A percentile compares a stretch with the other conserved stretches of the same genome.
These are phyloP conservation scores for Hortaea werneckii DNA, from an alignment of 2,329 filamentous ascomycete genomes.

Conservation along the genomic window DNA sequence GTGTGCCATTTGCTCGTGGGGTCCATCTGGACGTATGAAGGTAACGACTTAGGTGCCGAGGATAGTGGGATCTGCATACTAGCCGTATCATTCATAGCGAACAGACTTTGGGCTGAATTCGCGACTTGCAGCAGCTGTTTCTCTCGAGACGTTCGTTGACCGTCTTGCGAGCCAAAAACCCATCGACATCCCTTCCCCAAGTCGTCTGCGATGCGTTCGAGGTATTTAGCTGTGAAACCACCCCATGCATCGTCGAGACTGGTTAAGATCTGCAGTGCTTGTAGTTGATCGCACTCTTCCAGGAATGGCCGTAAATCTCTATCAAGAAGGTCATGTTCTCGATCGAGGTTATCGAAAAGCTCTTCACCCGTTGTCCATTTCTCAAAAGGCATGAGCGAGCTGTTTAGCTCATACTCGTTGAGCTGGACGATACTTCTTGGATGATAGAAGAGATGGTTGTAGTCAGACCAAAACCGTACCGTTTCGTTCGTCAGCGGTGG, in stretches of 20 bases:
- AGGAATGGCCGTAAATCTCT: constrained; percentile 80
- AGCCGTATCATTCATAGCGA: constrained; percentile 57
- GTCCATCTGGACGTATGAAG: constrained; percentile 51
- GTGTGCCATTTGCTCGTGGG: constrained; percentile 64
- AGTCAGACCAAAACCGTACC: constrained; percentile 96
- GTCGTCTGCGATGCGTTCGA: constrained; percentile 70
- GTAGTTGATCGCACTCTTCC: constrained; percentile 88
- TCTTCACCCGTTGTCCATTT: constrained; percentile 64
- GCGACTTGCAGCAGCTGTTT: constrained; percentile 55
- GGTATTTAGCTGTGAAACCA: constrained; percentile 35
- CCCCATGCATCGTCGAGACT: constrained; percentile 44
- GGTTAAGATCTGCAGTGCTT: constrained; percentile 63
- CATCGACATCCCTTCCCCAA: constrained; percentile 80
- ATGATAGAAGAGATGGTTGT: constrained; percentile 84
- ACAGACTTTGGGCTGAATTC: constrained; percentile 65
- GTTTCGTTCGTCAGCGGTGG: constrained; percentile 55
- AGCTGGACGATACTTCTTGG: constrained; percentile 79
- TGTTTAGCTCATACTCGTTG: constrained; percentile 76
- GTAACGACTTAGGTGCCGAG: constrained; percentile 47
- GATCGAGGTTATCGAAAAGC: constrained; percentile 47
- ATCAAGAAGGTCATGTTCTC: constrained; percentile 76
- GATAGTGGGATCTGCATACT: constrained; percentile 70
- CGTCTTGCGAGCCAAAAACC: constrained; percentile 73
- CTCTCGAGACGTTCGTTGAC: constrained; percentile 37
- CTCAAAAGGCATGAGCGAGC: constrained; percentile 71